phyloP scores from a whole-genome alignment of 768 basidiomycete species.

The Phlebiopsis flavidoalba region DNA sequence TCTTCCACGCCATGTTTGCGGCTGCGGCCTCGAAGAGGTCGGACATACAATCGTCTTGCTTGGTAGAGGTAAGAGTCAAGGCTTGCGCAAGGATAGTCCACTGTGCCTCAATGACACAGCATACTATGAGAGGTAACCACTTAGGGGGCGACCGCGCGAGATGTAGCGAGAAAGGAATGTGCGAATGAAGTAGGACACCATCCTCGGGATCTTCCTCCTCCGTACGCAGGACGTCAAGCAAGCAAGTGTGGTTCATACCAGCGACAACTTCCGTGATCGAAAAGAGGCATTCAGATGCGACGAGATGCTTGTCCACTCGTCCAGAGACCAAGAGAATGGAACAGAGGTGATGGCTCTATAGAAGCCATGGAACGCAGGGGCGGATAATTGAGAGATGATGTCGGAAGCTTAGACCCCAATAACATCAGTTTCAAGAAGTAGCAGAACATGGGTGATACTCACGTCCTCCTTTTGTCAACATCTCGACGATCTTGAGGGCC shows the following conservation, averaged over 20 bases:
- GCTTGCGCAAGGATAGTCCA: constrained; percentile 84
- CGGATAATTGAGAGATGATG: constrained; percentile 67
- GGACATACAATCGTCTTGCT: constrained; percentile 11
- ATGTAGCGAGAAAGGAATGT: constrained; percentile 75
- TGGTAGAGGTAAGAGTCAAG: constrained; percentile 30
- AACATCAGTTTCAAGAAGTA: constrained; percentile 21
- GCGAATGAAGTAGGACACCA: constrained; percentile 51
- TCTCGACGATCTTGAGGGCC: constrained; percentile 47
- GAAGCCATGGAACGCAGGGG: constrained; percentile 80
- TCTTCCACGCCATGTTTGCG: constrained; percentile 77
- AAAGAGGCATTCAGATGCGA: constrained; percentile 55
- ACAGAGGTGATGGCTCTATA: constrained; percentile 83
- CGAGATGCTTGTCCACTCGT: constrained; percentile 59
- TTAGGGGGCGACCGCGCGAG: constrained; percentile 69
- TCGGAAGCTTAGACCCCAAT: constrained; percentile 40
- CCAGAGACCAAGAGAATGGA: constrained; percentile 64
- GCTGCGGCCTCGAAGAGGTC: constrained; percentile 69
- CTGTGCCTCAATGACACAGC: constrained; percentile 80
- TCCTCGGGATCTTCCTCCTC: constrained; percentile 50
- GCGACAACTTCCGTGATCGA: constrained; percentile 64
- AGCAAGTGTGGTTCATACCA: constrained; percentile 64
- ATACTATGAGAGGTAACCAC: constrained; percentile 86
- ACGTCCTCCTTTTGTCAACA: constrained; percentile 52
- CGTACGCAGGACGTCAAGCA: constrained; percentile 51
- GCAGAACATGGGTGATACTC: constrained; percentile 5